Base-by-base conservation (phyloP, 306 rosid genomes). In the Vigna trinervia region DNA sequence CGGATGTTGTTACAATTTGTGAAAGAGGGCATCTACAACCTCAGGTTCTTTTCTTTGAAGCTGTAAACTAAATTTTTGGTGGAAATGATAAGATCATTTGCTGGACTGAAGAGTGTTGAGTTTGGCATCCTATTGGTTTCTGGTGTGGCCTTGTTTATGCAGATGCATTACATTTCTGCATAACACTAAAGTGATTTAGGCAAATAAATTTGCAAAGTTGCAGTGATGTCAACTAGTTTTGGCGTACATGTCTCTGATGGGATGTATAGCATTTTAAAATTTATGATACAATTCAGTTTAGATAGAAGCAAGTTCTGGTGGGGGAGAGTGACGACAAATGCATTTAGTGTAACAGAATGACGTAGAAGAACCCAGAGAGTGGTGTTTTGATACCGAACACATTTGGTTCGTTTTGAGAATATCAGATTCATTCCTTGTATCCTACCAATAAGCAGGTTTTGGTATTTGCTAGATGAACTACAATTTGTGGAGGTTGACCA, bases 21-120 rank as follows among this genome's bases (percentile, higher is more conserved):
- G 96, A 93, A 87, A 93, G 82, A 86, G 97, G 98, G 85, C 99
- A 88, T 84, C 86, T 91, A 69, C 99, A 96, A 77, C 99, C 98
- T 39, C 99, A 96, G 80, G 96, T 96, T 85, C 98, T 96, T 82
- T 93, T 96, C 91, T 96, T 79, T 73, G 99, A 96, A 89, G 94
- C 94, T 82, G 94, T 86, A 79, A 89, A 92, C 88, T 96, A 96
- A 82, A 74, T 59, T 79, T 78, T 56, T 57, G 78, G 73, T 76
- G 82, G 86, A 89, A 84, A 81, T 73, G 72, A n/a, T 74, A 51
- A 22, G 78, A 34, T 81, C 65, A 8, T 73, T 76, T 81, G 73
- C 83, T 71, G 78, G 68, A 48, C 59, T 23, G 73, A 71, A 56
- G 88, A 83, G 82, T 78, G 71, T 67, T 52, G 79, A 61, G 81